Percentiles rank a stretch among this genome's conserved stretches.
Evolutionary conservation across 208 protist genomes (phyloP).

Genomic region (Crithidia thermophila): DNA sequence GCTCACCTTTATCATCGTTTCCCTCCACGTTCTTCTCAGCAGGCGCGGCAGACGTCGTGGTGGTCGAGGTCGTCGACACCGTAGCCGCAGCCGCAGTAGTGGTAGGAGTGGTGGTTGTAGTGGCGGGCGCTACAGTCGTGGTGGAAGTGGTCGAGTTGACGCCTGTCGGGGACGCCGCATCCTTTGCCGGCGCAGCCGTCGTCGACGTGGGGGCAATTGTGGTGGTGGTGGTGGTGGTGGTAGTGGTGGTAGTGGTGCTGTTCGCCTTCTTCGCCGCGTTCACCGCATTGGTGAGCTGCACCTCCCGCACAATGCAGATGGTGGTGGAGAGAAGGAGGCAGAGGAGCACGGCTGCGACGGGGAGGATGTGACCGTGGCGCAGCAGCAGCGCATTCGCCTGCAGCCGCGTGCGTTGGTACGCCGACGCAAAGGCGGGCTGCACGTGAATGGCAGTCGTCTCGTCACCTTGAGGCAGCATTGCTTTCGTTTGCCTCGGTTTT

Average conservation of each 20-base stretch:
- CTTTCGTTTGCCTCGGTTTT: neutral
- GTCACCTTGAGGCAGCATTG: constrained; percentile 10
- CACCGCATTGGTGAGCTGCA: constrained; percentile 24
- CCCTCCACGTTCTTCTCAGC: neutral
- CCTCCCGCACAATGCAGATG: constrained; percentile 39
- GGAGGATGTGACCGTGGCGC: constrained; percentile 45
- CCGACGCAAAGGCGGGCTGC: constrained; percentile 3
- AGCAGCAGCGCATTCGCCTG: constrained; percentile 34
- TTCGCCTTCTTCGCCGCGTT: constrained; percentile 1
- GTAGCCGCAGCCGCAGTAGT: neutral
- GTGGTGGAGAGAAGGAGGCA: constrained; percentile 37
- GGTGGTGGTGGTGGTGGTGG: constrained; percentile 7
- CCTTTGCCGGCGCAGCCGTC: neutral
- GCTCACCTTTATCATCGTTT: no score
- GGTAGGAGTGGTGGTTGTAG: neutral
- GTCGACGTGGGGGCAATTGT: neutral
- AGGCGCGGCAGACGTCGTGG: neutral
- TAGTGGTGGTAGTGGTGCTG: constrained; percentile 5
- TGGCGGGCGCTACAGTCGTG: neutral
- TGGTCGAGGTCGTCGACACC: neutral
- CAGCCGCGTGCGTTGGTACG: constrained; percentile 21
- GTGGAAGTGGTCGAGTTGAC: no score
- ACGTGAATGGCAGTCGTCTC: constrained; percentile 20
- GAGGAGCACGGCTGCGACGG: constrained; percentile 30
- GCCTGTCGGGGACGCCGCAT: no score